Percentiles rank a stretch among this genome's conserved stretches.
These are phyloP conservation scores for Botrytis sinoallii DNA, from an alignment of 2,329 filamentous ascomycete species.

Conservation along the genomic window DNA sequence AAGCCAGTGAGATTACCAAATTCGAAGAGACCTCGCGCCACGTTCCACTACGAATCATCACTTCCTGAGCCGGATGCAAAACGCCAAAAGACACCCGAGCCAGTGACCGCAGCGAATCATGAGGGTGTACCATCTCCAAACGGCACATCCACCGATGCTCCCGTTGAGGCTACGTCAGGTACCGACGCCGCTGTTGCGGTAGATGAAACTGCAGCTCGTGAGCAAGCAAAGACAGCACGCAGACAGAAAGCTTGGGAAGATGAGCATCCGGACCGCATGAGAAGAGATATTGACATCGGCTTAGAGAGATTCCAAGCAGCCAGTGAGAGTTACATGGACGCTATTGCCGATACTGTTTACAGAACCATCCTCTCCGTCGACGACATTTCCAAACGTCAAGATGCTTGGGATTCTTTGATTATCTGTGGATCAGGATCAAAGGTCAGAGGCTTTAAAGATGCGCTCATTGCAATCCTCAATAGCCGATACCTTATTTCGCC, in stretches of 20 bases:
- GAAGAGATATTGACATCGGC: constrained; percentile 72
- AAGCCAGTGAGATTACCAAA: constrained; percentile 66
- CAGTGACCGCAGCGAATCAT: constrained; percentile 23
- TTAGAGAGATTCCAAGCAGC: constrained; percentile 71
- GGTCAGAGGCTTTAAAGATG: constrained; percentile 78
- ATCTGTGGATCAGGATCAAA: constrained; percentile 84
- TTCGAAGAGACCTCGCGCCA: constrained; percentile 64
- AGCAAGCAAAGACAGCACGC: constrained; percentile 33
- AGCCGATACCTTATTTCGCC: constrained; percentile 88
- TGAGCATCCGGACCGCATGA: constrained; percentile 50
- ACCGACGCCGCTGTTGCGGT: constrained; percentile 23
- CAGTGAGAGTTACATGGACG: constrained; percentile 71
- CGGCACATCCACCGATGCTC: constrained; percentile 17
- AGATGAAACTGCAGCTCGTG: constrained; percentile 29
- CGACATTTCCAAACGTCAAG: constrained; percentile 77
- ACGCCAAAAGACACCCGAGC: constrained; percentile 39
- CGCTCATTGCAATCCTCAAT: constrained; percentile 74
- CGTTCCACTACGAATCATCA: constrained; percentile 71
- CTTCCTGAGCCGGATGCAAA: constrained; percentile 44
- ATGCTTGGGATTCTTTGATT: constrained; percentile 88
- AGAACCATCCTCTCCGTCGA: constrained; percentile 77
- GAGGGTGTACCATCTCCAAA: constrained; percentile 22
- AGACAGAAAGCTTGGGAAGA: constrained; percentile 36
- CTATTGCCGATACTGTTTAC: constrained; percentile 80
- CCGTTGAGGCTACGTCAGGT: constrained; percentile 20